phyloP scores from a whole-genome alignment of 345 rosid genomes.

The Ceriops tagal region DNA sequence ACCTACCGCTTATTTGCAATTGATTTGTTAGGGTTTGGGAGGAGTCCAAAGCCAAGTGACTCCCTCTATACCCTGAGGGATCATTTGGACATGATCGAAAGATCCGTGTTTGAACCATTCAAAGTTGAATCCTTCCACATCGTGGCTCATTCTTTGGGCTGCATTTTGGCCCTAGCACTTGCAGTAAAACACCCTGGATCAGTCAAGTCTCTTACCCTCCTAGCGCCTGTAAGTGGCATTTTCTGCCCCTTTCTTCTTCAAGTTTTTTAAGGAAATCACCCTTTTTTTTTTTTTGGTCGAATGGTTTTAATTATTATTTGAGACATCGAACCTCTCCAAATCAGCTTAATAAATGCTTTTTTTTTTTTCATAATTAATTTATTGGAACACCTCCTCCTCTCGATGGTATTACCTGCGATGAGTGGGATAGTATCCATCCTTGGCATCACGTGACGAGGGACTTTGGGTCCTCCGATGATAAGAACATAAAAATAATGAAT shows the following conservation, averaged over 20 bases:
- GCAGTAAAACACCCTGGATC: conserved; percentile 76
- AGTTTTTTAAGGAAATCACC: no score
- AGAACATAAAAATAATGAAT: no score
- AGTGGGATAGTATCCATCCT: no score
- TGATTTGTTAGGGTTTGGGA: conserved; percentile 86
- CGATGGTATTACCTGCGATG: no score
- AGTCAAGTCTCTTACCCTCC: conserved; percentile 78
- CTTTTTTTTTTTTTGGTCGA: no score
- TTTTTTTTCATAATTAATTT: no score
- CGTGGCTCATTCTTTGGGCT: conserved; percentile 96
- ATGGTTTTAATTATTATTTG: no score
- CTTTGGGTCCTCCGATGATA: no score
- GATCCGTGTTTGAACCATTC: conserved; percentile 36
- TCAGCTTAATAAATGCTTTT: no score
- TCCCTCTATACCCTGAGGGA: conserved; percentile 86
- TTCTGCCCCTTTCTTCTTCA: neutral
- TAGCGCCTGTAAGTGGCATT: conserved; percentile 68
- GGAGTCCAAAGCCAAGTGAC: conserved; percentile 94
- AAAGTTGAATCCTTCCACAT: conserved; percentile 81
- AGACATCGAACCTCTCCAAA: no score
- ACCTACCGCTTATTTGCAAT: conserved; percentile 68
- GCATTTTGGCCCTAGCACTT: conserved; percentile 92
- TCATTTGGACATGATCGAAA: conserved; percentile 87
- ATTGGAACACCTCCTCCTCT: no score
- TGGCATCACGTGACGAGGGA: no score